phyloP scores from a whole-genome alignment of 176 grass and related monocot species.

The Triticum timopheevii region DNA sequence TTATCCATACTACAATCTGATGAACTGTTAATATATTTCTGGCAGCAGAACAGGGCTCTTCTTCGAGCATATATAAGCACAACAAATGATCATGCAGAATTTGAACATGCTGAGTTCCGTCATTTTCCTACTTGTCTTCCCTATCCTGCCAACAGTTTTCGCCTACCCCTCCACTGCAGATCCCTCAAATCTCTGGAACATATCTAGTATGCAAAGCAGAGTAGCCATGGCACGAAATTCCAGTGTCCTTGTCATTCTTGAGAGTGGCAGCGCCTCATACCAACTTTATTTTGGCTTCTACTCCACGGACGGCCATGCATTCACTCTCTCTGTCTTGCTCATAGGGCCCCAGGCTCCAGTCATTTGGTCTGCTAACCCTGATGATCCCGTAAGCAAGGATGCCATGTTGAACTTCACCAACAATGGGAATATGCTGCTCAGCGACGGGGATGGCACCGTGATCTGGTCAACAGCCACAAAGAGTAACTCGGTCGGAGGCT shows the following conservation, averaged over 20 bases:
- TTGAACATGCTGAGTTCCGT: background rate
- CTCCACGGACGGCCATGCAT: background rate
- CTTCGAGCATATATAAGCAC: background rate
- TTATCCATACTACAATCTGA: background rate
- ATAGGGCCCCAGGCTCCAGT: background rate
- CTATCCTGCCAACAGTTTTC: background rate
- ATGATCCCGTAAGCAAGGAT: conserved; percentile 8
- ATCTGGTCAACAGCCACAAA: conserved; percentile 41
- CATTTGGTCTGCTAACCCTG: conserved; percentile 56
- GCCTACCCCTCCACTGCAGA: background rate
- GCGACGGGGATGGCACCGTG: background rate
- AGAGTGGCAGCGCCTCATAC: background rate
- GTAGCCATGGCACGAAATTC: background rate
- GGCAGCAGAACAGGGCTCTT: background rate
- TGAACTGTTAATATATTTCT: background rate
- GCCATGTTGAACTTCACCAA: conserved; percentile 34
- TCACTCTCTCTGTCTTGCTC: background rate
- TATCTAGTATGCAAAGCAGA: background rate
- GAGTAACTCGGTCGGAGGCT: background rate
- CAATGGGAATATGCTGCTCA: conserved; percentile 25
- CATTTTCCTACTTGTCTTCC: background rate
- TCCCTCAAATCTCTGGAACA: background rate
- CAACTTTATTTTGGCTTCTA: background rate
- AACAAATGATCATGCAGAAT: background rate
- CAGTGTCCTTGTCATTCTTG: background rate